Percentiles rank a stretch among this genome's conserved stretches.
Conservation (phyloP, 441 rosid genomes). For the Manihot esculenta region DNA sequence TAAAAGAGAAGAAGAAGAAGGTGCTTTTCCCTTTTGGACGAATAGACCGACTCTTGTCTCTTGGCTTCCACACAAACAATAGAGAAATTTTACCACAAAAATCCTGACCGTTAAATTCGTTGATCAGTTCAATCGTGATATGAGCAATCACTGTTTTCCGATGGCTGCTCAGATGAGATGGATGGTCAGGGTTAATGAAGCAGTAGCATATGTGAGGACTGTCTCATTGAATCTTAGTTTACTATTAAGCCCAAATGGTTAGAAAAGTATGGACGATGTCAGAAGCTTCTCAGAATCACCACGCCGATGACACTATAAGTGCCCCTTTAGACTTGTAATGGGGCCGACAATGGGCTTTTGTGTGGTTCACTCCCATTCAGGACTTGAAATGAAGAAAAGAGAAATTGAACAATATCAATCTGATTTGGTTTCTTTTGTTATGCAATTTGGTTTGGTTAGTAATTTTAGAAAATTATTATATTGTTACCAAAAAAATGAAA, state of each 20-base stretch:
- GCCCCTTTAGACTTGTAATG: background rate
- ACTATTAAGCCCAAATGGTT: background rate
- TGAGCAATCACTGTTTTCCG: background rate
- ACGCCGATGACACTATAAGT: too few species aligned
- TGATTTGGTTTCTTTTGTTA: too few species aligned
- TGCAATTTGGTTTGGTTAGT: too few species aligned
- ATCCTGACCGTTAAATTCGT: conserved; percentile 22
- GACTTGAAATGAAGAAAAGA: too few species aligned
- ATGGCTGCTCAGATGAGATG: conserved; percentile 1
- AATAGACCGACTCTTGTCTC: conserved; percentile 16
- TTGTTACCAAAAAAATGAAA: too few species aligned
- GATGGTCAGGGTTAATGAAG: conserved; percentile 15
- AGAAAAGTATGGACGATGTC: conserved; percentile 1
- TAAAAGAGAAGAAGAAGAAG: conserved; percentile 18
- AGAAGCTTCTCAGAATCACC: background rate
- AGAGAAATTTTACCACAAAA: background rate
- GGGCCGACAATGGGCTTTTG: conserved; percentile 9
- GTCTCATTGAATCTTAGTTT: background rate
- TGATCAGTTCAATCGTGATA: conserved; percentile 10
- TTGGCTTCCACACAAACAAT: background rate
- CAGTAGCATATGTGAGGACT: background rate
- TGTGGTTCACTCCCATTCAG: too few species aligned
- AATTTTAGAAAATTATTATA: too few species aligned
- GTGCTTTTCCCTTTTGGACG: background rate
- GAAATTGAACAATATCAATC: too few species aligned